A percentile compares a stretch with the other conserved stretches of the same genome.
phyloP scores from a whole-genome alignment of 257 asterid species.

The Nicotiana tabacum region DNA sequence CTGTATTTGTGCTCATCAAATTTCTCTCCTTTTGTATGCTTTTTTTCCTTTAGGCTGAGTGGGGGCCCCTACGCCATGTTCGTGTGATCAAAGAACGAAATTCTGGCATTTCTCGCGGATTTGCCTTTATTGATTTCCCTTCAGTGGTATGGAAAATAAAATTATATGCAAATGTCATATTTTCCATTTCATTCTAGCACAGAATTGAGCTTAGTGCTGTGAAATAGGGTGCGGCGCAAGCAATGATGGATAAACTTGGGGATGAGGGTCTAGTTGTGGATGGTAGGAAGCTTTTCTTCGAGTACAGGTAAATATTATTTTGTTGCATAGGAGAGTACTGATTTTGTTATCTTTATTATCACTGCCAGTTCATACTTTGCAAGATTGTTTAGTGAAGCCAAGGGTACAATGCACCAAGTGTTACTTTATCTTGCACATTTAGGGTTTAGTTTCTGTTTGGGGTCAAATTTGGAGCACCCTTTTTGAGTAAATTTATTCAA shows the following conservation, averaged over 20 bases:
- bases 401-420: neutral
- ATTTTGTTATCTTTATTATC: neutral
- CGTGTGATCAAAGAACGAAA: slow-evolving; percentile 94
- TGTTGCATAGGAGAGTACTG: neutral
- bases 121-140: slow-evolving; percentile 96
- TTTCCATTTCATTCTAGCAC: slow-evolving; percentile 2
- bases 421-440: neutral
- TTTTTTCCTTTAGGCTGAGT: slow-evolving; percentile 61
- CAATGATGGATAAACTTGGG: slow-evolving; percentile 89
- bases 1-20: slow-evolving; percentile 11
- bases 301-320: slow-evolving; percentile 58
- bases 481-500: neutral
- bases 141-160: slow-evolving; percentile 56
- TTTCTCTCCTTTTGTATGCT: neutral
- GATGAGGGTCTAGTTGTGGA: slow-evolving; percentile 89
- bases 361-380: neutral
- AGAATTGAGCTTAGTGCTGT: slow-evolving; percentile 14
- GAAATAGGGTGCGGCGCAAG: slow-evolving; percentile 78
- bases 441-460: neutral
- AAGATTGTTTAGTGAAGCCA: neutral
- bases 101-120: slow-evolving; percentile 95
- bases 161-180: slow-evolving; percentile 4
- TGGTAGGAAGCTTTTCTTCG: slow-evolving; percentile 87
- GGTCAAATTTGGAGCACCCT: too few species aligned
- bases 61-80: slow-evolving; percentile 98